Base-by-base conservation (phyloP, 495 filamentous ascomycete species). In the Lophium mytilinum region DNA sequence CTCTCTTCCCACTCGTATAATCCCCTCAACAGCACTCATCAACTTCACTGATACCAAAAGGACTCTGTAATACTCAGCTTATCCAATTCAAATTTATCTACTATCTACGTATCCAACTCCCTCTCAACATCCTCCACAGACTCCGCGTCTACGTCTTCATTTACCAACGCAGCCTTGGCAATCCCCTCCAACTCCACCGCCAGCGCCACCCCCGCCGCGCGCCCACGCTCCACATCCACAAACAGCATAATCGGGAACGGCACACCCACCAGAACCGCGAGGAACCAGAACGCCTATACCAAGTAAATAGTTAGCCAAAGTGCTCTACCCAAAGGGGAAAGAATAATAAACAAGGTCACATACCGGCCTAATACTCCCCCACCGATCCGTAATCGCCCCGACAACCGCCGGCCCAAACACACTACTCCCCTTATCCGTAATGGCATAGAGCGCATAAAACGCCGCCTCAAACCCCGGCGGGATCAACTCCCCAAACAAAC, bases 371-470 rank as follows among this genome's bases (percentile, higher is more conserved):
- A 98, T 97, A 60, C 91, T 85, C 1, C 93, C 93, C 53, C 88
- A 88, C 14, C 78, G 81, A 65, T 96, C 91, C 12, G 93, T 95
- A 55, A 98, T 90, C 0, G 83, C 81, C 3, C 93, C 93, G 1
- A 97, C 94, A 66, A 98, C 92, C 3, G 89, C 85, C 4, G 93
- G 93, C 0, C 93, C 93, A 68, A 98, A 96, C 15, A 98, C 76
- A 66, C 88, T 93, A 7, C 87, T 93, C 18, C 93, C 93, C 71
- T 98, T 98, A 66, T 98, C 93, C 12, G 93, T 98, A 58, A 98
- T 96, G 5, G 93, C 92, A 63, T 95, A 98, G 1, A 98, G 79
- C 0, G 93, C 90, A 69, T 92, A 98, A 68, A 98, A 98, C 0
- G 93, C 89, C 1, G 93, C 90, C 73, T 98, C 93, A 19, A 83